These are phyloP conservation scores for Trametes punicea DNA, from an alignment of 768 basidiomycete genomes.

Conservation along the genomic window DNA sequence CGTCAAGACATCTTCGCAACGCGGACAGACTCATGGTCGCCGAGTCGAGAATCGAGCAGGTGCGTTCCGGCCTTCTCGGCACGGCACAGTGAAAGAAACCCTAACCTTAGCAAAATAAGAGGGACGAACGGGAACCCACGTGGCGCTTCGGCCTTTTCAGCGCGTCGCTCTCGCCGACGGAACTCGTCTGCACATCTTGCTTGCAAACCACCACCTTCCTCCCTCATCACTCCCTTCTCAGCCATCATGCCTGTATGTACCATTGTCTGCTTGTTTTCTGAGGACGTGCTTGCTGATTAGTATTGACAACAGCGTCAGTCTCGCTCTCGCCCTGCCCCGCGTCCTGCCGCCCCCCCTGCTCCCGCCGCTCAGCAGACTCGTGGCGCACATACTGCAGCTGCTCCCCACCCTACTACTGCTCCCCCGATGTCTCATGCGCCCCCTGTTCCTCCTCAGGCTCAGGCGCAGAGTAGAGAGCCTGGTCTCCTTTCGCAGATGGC, in stretches of 20 bases:
- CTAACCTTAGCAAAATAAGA: conserved; percentile 8
- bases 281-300: background rate
- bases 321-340: conserved; percentile 56
- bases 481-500: conserved; percentile 85
- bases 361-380: conserved; percentile 43
- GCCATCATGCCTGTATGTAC: conserved; percentile 48
- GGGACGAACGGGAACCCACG: conserved; percentile 21
- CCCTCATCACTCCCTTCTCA: background rate
- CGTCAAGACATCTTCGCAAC: conserved; percentile 17
- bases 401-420: conserved; percentile 37
- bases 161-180: conserved; percentile 17
- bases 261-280: background rate
- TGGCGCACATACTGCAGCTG: conserved; percentile 47
- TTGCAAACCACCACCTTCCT: conserved; percentile 22
- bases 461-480: conserved; percentile 45
- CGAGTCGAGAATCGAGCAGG: conserved; percentile 8
- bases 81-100: background rate
- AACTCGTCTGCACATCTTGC: conserved; percentile 17
- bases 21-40: conserved; percentile 14
- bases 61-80: background rate
- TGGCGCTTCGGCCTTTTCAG: conserved; percentile 22
- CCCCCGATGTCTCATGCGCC: conserved; percentile 38
- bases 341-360: conserved; percentile 43
- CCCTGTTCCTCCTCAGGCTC: conserved; percentile 31
- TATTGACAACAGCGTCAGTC: conserved; percentile 59